Percentiles rank a stretch among this genome's conserved stretches.
phyloP scores from a whole-genome alignment of 495 filamentous ascomycete species.

The Penicillium longicatenatum region DNA sequence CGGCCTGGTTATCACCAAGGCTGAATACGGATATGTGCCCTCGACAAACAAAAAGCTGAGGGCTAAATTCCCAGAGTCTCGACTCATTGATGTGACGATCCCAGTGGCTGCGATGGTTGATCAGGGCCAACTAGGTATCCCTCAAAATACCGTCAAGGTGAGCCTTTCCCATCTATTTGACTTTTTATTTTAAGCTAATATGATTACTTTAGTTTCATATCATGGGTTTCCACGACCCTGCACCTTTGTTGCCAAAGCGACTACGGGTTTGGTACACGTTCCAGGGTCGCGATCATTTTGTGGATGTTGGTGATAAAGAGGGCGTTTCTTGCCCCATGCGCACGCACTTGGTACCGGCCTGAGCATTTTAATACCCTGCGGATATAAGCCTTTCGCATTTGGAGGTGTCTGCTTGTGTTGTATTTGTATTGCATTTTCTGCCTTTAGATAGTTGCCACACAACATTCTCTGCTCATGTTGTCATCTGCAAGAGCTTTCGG shows the following conservation, averaged over 20 bases:
- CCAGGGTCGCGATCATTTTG: conserved; percentile 45
- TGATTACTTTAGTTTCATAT: conserved; percentile 45
- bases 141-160: conserved; percentile 44
- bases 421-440: conserved; percentile 17
- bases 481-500: neutral
- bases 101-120: conserved; percentile 51
- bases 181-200: conserved; percentile 14
- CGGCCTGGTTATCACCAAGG: conserved; percentile 43
- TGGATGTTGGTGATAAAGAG: conserved; percentile 49
- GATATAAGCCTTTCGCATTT: neutral
- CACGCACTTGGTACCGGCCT: conserved; percentile 27
- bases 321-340: conserved; percentile 45
- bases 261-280: conserved; percentile 57
- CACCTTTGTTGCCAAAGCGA: conserved; percentile 52
- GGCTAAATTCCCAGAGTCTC: conserved; percentile 26
- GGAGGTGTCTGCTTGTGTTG: conserved; percentile 12
- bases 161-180: conserved; percentile 9
- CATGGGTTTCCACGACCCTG: conserved; percentile 60
- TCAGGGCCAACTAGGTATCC: conserved; percentile 48
- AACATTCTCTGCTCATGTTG: conserved; percentile 1
- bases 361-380: conserved; percentile 6
- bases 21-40: conserved; percentile 46
- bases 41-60: conserved; percentile 29
- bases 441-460: conserved; percentile 7
- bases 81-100: conserved; percentile 48